Evolutionary conservation across 768 basidiomycete genomes (phyloP), one percentile per base, ranked within the genome.

Genomic region (Pisolithus marmoratus): DNA sequence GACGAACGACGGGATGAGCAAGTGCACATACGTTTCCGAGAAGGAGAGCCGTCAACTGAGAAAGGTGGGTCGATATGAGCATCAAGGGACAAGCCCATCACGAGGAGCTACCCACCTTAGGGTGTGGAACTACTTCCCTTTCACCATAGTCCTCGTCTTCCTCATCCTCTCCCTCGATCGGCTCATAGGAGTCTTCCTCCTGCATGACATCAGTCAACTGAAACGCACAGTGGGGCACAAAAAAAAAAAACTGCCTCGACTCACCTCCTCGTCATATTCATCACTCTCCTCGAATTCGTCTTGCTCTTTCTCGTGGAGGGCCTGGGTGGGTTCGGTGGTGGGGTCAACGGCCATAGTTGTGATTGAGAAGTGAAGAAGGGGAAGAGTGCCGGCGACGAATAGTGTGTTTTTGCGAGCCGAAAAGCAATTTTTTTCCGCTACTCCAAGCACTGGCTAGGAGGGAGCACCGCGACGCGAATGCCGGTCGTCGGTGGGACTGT

Each of bases 271-370:
- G 4, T 34, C 34, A 14, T 34, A 34, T 34, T 34, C 34, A 14
- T 34, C 34, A 14, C 34, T 34, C 14, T 34, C 34, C 34, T 69
- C 47, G 20, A 5, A 2, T 26, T 53, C 56, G 14, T 58, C 53
- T 8, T 31, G n/a, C 24, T 37, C 42, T 34, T 60, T 56, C 20
- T 54, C 41, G 0, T 6, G 0, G 37, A 45, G 9, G 9, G 50
- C 44, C 12, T 12, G 34, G 34, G 34, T 34, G 5, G 59, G 54
- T 29, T 69, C 55, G 9, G 41, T 20, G 1, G 53, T 17, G 23
- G 63, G 57, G 49, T 65, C 52, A 42, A 60, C 46, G 26, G 61
- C 46, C 66, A 67, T 67, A 37, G 19, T 55, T 42, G 2, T 9
- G 19, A 54, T 14, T 20, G 20, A 12, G 29, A 23, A 40, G 38